Base-by-base conservation (phyloP, 108 stramenopile genomes). In the Schizochytrium sp. region DNA sequence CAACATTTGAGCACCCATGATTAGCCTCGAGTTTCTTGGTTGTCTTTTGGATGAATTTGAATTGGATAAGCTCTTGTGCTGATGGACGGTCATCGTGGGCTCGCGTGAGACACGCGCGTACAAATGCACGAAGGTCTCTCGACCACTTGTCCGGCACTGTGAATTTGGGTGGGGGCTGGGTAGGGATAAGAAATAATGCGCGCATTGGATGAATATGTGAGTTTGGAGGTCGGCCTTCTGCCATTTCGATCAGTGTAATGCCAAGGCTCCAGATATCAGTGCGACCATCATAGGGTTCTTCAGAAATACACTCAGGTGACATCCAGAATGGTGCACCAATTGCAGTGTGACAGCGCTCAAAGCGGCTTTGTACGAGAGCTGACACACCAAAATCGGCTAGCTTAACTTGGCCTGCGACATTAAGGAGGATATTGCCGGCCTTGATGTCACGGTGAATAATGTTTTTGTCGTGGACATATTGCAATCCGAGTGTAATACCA, bases 251-350 rank as follows among this genome's bases (percentile, higher is more conserved):
- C 19, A 93, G 92, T 7, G 98, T 99, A 89, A 99, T 98, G 56
- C 98, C 99, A 56, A 99, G 90, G 61, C 93, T 94, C 99, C 99
- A 99, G 3, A 99, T 96, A 93, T 99, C 98, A 15, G 98, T 97
- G 53, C 76, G 76, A 7, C 76, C 92, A 56, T 93, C 94, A 91
- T 94, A 94, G 55, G 91, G 88, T 47, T 91, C 60, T 87, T 97
- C 91, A 72, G 97, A 97, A 92, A 98, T 97, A 57, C 97, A 96
- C 88, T 97, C 98, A 3, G 98, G 98, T 1, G 98, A 98, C 97
- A 99, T 99, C 98, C 98, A 99, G 93, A 97, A 99, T 4, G 99
- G 99, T 72, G 96, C 96, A 38, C 99, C 99, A 12, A 98, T 98
- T 56, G 98, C 96, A n/a, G 98, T 98, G 90, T 97, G 96, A 57